Base-by-base conservation (phyloP, 352 stramenopile species). In the Pythium biforme region DNA sequence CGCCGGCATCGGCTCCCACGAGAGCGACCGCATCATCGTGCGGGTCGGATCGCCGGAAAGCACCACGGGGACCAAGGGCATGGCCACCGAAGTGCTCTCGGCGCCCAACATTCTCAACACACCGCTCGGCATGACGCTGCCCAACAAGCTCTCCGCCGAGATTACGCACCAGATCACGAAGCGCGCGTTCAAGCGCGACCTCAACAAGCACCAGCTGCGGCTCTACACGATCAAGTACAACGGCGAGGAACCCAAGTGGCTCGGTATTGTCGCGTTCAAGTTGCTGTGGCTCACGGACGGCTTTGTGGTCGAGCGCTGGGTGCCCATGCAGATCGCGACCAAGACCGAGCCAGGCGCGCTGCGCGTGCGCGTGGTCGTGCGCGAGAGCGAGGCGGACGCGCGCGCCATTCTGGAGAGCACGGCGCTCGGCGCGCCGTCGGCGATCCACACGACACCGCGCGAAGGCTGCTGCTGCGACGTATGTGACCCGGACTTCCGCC, bases 391-490 rank as follows among this genome's bases (percentile, higher is more conserved):
- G 37, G 49, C 52, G 9, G 62, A 62, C 19, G 62, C 41, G 14
- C 19, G 40, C 3, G 47, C 55, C 15, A 49, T 64, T 48, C 50
- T 69, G 4, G 37, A 5, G 12, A 34, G 19, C 22, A 29, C 11
- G 31, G 31, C 31, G 31, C 31, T 8, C 31, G 31, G 31, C 31
- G 25, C 4, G 17, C 39, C 20, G 15, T 20, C n/a, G 29, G 11
- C 51, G 59, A 23, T 9, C 23, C 52, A 64, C 47, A 41, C 45
- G 23, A 40, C 25, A 15, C 20, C 45, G 17, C 46, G 23, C 19
- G 62, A 69, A 55, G 41, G 50, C 47, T 69, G 62, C 62, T 69
- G 62, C 48, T 69, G 62, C 34, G 49, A 64, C n/a, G 40, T 33
- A 8, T 69, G 62, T 25, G 62, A 69, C 20, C 61, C 61, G 25